Evolutionary conservation across 768 basidiomycete species (phyloP), one percentile per base, ranked within the genome.

Genomic region (Roridomyces roridus): DNA sequence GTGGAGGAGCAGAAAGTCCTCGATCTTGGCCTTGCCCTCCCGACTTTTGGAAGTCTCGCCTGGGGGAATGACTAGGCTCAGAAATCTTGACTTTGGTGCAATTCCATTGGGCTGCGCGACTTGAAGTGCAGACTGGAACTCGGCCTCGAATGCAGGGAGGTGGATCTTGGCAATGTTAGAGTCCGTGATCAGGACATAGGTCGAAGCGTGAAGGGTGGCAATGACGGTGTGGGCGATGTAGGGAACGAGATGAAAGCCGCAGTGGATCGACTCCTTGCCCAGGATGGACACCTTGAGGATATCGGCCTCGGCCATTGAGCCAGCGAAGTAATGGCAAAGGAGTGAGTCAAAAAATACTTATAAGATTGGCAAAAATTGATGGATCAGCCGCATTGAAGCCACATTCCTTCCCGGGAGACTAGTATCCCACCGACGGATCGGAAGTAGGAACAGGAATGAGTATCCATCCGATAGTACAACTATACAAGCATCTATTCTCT

Each of bases 31-130:
- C 72, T 98, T 98, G 51, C 92, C 92, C 63, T 91, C 83, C 40
- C 97, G 81, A 54, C 88, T 90, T 76, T 99, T 99, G 26, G 92
- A 89, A 0, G 88, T 91, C 76, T 99, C 97, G 39, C 97, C 97
- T 0, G 97, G 97, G 0, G 89, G 74, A 55, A 98, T 85, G 65
- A 91, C 79, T 69, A 91, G 84, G 55, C 81, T 82, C 58, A 98
- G 67, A 73, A 97, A 92, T 52, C 94, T 76, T 1, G 89, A 79
- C 45, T 77, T 77, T 17, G 70, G 43, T 11, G 67, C 63, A 11
- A 52, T 46, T 29, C 58, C 65, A 50, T 59, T 39, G 72, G 26
- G 21, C 65, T 67, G 36, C 61, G 51, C 34, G 5, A n/a, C n/a
- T 15, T 34, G 12, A n/a, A 84, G 70, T n/a, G 67, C 75, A 3